Evolutionary conservation across 225 moss, liverwort and hornwort species (phyloP).

Genomic region (Lunularia cruciata): DNA sequence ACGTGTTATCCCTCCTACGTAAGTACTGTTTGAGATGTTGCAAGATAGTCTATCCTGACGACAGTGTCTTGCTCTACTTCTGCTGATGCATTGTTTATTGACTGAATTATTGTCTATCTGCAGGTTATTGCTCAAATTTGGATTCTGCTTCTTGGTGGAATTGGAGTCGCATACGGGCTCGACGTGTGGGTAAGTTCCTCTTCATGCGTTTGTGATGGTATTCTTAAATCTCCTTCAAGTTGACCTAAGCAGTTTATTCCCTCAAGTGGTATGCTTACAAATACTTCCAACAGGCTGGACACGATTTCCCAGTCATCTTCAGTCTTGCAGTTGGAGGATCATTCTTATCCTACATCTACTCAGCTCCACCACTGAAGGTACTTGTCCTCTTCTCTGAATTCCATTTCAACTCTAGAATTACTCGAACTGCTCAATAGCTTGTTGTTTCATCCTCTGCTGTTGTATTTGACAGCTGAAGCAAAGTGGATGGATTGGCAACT

Average conservation of each 20-base stretch:
- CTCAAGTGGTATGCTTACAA: neutral
- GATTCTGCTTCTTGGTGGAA: constrained; percentile 82
- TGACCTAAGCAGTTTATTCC: neutral
- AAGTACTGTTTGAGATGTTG: no score
- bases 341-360: constrained; percentile 89
- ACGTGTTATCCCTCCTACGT: no score
- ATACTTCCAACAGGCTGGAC: constrained; percentile 70
- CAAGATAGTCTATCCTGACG: no score
- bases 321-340: constrained; percentile 74
- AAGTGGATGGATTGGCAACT: constrained; percentile 94
- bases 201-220: neutral
- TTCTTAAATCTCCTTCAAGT: neutral
- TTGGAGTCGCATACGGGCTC: constrained; percentile 72
- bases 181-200: constrained; percentile 77
- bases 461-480: constrained; percentile 64
- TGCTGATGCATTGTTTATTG: no score
- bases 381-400: neutral
- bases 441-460: neutral
- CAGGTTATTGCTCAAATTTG: constrained; percentile 90
- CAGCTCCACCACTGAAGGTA: constrained; percentile 95
- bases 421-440: neutral
- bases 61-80: no score
- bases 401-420: neutral
- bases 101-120: neutral
- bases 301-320: constrained; percentile 79